Evolutionary conservation across 164 flowering plant genomes (phyloP), one percentile per base, ranked within the genome.

Genomic region (Vitis cinerea): DNA sequence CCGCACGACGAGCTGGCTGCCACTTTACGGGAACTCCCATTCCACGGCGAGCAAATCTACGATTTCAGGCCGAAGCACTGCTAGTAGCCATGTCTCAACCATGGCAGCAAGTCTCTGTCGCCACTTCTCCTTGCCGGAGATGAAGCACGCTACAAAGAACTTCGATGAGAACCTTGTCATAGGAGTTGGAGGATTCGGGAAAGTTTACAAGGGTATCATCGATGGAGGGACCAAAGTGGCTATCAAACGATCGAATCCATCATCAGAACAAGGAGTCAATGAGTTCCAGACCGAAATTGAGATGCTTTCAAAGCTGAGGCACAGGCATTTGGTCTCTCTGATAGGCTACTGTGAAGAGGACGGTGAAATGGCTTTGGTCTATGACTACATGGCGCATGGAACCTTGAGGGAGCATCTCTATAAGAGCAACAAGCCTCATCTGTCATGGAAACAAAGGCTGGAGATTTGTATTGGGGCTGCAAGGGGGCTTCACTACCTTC

Each of bases 401-500:
- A 88, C 94, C 1, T 48, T 90, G 10, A 78, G 92, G 63, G 92
- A 88, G 61, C 92, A 90, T 69, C 71, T 90, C 2, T 86, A 86
- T 66, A 85, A 86, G 66, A 59, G 47, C 63, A 80, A 76, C 64
- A 81, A 82, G 47, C 58, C 81, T n/a, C 68, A 66, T 10, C 77
- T 87, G 3, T 44, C 87, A 54, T 87, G 94, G 92, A 84, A 80
- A 72, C 85, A 83, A 55, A 86, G 92, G 81, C 31, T 90, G 62
- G 89, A 85, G 61, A 83, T 90, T 9, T 85, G 87, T 71, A 87
- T 89, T 63, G 92, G 94, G 52, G 89, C 92, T 0, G 88, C 94
- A 3, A 83, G 85, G 48, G 94, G 94, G 23, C 85, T 87, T 51
- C 89, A 89, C 65, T 87, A 89, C 71, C 89, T 89, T 53, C 94